A percentile compares a stretch with the other conserved stretches of the same genome.
These are phyloP conservation scores for Pythium brachiatum DNA, from an alignment of 352 stramenopile genomes.

Conservation along the genomic window DNA sequence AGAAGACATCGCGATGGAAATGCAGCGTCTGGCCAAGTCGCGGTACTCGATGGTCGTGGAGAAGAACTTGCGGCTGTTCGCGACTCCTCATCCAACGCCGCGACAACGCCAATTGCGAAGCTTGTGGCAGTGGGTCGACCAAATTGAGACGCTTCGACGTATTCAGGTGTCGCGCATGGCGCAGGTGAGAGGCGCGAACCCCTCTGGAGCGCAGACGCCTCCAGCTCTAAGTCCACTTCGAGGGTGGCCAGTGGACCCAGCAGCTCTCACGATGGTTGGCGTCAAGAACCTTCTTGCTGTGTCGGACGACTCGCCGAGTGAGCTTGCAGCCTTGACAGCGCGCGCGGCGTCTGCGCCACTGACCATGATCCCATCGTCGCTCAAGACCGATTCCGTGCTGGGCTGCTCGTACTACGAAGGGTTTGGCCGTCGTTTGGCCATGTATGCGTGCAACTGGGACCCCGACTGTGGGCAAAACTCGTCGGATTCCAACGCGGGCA, in stretches of 20 bases:
- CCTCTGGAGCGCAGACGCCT: conserved; percentile 23
- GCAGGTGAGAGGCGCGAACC: conserved; percentile 37
- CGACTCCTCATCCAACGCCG: conserved; percentile 23
- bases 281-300: conserved; percentile 64
- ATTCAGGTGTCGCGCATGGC: conserved; percentile 53
- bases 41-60: conserved; percentile 76
- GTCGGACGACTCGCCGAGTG: conserved; percentile 17
- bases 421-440: conserved; percentile 56
- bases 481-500: not conserved
- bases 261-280: conserved; percentile 53
- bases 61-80: conserved; percentile 77
- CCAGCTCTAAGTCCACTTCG: conserved; percentile 40
- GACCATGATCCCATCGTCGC: conserved; percentile 38
- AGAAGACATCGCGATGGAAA: conserved; percentile 73
- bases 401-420: conserved; percentile 77
- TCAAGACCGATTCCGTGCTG: conserved; percentile 63
- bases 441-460: conserved; percentile 83
- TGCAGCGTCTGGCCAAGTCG: conserved; percentile 71
- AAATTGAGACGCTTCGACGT: conserved; percentile 72
- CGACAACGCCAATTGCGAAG: conserved; percentile 51
- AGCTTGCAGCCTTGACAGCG: conserved; percentile 6
- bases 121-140: conserved; percentile 84
- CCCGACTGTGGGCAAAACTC: conserved; percentile 54
- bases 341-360: not conserved
- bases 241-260: conserved; percentile 71